Conservation (phyloP, 176 grass and related monocot species). For the Paspalum notatum region DNA sequence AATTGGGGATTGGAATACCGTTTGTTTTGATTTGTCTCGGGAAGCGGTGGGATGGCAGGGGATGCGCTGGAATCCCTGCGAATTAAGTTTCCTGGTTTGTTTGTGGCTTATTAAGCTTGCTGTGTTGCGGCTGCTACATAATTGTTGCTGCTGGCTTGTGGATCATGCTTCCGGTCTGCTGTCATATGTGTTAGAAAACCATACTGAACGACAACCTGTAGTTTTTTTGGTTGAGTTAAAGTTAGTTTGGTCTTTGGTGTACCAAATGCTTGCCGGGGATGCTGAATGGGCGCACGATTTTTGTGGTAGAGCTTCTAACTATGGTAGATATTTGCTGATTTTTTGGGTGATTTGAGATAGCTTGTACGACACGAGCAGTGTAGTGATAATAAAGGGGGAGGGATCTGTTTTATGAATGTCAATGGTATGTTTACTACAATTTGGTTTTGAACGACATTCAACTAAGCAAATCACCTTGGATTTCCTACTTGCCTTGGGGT, state of each 20-base stretch:
- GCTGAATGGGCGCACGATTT: not conserved
- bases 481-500: not conserved
- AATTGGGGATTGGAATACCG: conserved; percentile 27
- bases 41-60: not conserved
- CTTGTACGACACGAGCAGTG: not conserved
- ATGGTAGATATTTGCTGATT: not conserved
- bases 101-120: not conserved
- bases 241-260: not conserved
- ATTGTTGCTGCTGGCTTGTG: not conserved
- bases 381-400: not conserved
- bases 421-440: not conserved
- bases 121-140: not conserved
- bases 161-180: not conserved
- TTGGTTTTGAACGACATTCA: not conserved
- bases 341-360: not conserved
- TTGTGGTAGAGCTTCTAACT: not conserved
- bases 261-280: not conserved
- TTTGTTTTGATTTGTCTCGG: conserved; percentile 3
- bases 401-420: not conserved
- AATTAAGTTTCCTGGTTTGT: conserved; percentile 6
- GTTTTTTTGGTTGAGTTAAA: not conserved
- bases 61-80: not conserved
- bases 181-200: not conserved
- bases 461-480: not conserved
- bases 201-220: not conserved